A percentile compares a stretch with the other conserved stretches of the same genome.
These are phyloP conservation scores for Tricholoma terreum DNA, from an alignment of 768 basidiomycete genomes.

Conservation along the genomic window DNA sequence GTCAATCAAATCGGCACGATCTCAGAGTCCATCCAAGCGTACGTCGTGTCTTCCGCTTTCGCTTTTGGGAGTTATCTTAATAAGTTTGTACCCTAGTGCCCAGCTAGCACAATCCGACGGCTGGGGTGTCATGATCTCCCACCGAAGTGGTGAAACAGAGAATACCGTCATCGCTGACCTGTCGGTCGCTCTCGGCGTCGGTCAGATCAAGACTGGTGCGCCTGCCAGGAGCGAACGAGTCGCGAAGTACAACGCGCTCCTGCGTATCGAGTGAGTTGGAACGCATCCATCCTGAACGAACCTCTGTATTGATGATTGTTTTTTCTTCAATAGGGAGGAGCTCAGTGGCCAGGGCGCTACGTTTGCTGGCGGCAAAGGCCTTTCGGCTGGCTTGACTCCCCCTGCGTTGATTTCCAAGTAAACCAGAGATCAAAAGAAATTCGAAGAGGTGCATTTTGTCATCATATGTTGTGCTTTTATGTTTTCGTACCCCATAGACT, in stretches of 20 bases:
- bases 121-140: constrained; percentile 99
- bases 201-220: constrained; percentile 99
- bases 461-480: background rate
- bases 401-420: constrained; percentile 75
- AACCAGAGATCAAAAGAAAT: constrained; percentile 8
- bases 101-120: constrained; percentile 94
- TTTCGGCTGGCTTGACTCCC: constrained; percentile 71
- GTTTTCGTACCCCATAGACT: background rate
- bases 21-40: constrained; percentile 99
- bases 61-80: background rate
- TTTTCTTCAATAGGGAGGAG: constrained; percentile 60
- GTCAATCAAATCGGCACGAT: constrained; percentile 99
- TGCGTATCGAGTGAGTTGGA: constrained; percentile 80
- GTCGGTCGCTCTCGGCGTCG: constrained; percentile 85
- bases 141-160: constrained; percentile 98
- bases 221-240: constrained; percentile 96
- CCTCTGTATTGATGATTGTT: constrained; percentile 9
- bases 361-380: constrained; percentile 76
- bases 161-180: constrained; percentile 96
- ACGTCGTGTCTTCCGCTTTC: constrained; percentile 30
- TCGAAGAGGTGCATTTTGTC: background rate
- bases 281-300: background rate
- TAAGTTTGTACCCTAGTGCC: constrained; percentile 49
- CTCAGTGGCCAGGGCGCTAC: constrained; percentile 57
- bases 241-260: constrained; percentile 87